phyloP scores from a whole-genome alignment of 106 monocot species.

The Allium fistulosum region DNA sequence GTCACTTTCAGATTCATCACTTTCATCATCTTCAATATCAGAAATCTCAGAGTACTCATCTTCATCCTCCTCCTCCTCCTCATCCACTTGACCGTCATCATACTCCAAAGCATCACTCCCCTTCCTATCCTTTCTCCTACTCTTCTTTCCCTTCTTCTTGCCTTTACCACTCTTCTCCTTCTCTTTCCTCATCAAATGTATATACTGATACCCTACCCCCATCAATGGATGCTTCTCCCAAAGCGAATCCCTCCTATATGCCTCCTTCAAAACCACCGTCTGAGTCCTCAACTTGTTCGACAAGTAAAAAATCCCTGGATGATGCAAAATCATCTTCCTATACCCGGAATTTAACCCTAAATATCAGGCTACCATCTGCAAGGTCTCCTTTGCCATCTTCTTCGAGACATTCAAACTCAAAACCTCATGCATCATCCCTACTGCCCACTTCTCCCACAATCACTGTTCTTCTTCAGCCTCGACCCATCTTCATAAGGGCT shows the following conservation, averaged over 20 bases:
- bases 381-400: slow-evolving; percentile 70
- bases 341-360: slow-evolving; percentile 44
- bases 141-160: slow-evolving; percentile 10
- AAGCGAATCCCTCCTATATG: slow-evolving; percentile 64
- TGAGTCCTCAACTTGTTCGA: slow-evolving; percentile 78
- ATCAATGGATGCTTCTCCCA: slow-evolving; percentile 51
- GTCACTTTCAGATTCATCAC: too few species aligned
- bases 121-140: background rate
- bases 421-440: slow-evolving; percentile 76
- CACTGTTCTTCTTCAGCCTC: slow-evolving; percentile 43
- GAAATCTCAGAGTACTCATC: background rate
- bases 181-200: slow-evolving; percentile 3
- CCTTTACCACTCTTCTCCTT: slow-evolving; percentile 8
- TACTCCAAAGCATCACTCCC: slow-evolving; percentile 2
- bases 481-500: slow-evolving; percentile 74
- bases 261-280: slow-evolving; percentile 79
- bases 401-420: slow-evolving; percentile 50
- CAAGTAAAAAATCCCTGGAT: slow-evolving; percentile 81
- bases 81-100: slow-evolving; percentile 19
- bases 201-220: background rate
- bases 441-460: slow-evolving; percentile 78
- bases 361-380: slow-evolving; percentile 42
- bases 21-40: too few species aligned
- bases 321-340: slow-evolving; percentile 52
- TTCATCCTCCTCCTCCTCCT: background rate